Conservation (phyloP, 768 basidiomycete species). For the Pulveroboletus sp. region DNA sequence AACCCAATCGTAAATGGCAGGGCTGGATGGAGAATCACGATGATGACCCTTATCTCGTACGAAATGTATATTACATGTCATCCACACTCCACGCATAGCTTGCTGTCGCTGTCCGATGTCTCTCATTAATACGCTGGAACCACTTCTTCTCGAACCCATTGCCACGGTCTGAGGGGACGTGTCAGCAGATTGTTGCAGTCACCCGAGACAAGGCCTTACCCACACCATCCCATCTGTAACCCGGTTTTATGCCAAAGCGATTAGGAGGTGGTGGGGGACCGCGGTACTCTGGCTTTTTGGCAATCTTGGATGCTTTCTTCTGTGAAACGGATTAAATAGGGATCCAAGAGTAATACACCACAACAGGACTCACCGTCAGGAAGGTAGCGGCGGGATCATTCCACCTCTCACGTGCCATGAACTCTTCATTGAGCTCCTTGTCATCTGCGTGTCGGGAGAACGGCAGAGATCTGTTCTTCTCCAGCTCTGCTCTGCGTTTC, state of each 20-base stretch:
- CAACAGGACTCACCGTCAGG: conserved; percentile 58
- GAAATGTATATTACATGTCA: conserved; percentile 65
- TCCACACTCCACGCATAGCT: conserved; percentile 86
- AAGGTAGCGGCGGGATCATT: conserved; percentile 98
- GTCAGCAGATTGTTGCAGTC: conserved; percentile 1
- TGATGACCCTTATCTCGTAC: background rate
- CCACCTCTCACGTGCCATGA: conserved; percentile 81
- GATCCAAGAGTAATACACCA: background rate
- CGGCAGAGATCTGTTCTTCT: conserved; percentile 57
- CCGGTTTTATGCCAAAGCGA: conserved; percentile 91
- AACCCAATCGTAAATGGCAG: background rate
- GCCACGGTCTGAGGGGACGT: conserved; percentile 62
- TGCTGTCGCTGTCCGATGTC: conserved; percentile 62
- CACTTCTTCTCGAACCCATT: conserved; percentile 90
- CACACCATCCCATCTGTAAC: conserved; percentile 98
- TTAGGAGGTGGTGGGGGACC: conserved; percentile 92
- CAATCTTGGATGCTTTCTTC: conserved; percentile 74
- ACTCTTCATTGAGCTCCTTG: conserved; percentile 75
- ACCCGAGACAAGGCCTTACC: conserved; percentile 46
- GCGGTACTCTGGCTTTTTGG: conserved; percentile 76
- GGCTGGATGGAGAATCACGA: background rate
- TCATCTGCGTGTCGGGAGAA: conserved; percentile 85
- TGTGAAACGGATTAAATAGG: conserved; percentile 27
- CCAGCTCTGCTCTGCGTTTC: conserved; percentile 56
- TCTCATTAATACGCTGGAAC: conserved; percentile 80